Base-by-base conservation (phyloP, 495 filamentous ascomycete genomes). In the Aspergillus indologenus region DNA sequence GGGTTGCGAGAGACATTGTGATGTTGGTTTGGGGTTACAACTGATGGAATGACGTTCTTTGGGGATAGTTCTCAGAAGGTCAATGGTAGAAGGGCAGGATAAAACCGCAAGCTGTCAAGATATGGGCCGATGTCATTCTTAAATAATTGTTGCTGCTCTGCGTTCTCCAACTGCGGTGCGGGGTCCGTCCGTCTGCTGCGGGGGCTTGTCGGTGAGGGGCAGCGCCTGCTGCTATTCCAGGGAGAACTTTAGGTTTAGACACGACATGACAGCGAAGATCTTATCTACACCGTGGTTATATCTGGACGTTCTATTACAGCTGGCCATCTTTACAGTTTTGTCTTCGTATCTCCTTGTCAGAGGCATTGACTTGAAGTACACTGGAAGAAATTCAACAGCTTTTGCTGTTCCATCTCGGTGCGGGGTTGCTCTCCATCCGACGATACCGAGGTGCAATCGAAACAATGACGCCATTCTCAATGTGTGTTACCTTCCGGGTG, bases 1-100 rank as follows among this genome's bases (percentile, higher is more conserved):
- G 69, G 54, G 74, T 77, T 57, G 73, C 75, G 42, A 76, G 67
- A 65, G 69, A 75, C 71, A 75, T 77, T 61, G 19, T 67, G 53
- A 54, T 29, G 4, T 47, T 56, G 43, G 3, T n/a, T 15, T 4
- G 15, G 7, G 21, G 18, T 15, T 29, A 45, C n/a, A n/a, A 5
- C 0, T 17, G 19, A 8, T 1, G 5, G 1, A 23, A 49, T 5
- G 9, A 23, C 20, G 20, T 49, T 22, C 17, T 9, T 34, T 23
- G 19, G 43, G 54, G 5, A 56, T 47, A 34, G 54, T 17, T 40
- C 44, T 20, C 9, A 3, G 17, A 42, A 31, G 46, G 48, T 20
- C 15, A 48, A 3, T 19, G 31, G 2, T 11, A 40, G 11, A 0
- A 47, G 21, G 20, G 48, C 17, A 18, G 9, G 54, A 24, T 4